These are phyloP conservation scores for Lachancea sp. DNA, from an alignment of 805 yeast species.

Conservation along the genomic window DNA sequence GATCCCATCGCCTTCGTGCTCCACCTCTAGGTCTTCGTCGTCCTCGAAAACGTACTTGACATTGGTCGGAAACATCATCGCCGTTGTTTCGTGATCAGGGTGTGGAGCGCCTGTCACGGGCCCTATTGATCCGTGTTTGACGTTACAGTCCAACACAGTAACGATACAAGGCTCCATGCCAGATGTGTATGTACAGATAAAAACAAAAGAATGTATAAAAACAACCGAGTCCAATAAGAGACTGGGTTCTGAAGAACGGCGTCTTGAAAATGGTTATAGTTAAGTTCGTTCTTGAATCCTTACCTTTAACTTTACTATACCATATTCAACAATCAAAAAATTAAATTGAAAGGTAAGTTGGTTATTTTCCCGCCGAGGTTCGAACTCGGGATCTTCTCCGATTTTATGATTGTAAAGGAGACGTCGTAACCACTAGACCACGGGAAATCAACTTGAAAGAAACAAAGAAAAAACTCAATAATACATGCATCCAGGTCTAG, in stretches of 20 bases:
- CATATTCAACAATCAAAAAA: neutral
- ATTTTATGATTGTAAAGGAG: conserved; percentile 30
- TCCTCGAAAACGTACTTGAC: conserved; percentile 29
- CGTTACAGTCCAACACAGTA: conserved; percentile 23
- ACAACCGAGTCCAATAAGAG: too few species aligned
- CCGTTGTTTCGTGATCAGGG: conserved; percentile 8
- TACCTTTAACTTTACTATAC: too few species aligned
- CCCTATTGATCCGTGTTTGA: conserved; percentile 11
- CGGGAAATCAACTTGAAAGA: conserved; percentile 20
- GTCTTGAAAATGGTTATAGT: too few species aligned
- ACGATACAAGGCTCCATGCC: conserved; percentile 16
- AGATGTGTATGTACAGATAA: neutral
- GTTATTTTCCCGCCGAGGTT: conserved; percentile 34
- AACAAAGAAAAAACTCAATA: neutral
- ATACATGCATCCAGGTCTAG: too few species aligned
- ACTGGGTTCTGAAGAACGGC: too few species aligned
- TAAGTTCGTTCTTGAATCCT: too few species aligned
- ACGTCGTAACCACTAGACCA: conserved; percentile 38
- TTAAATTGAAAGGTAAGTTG: conserved; percentile 4
- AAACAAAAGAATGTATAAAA: neutral
- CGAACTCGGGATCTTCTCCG: conserved; percentile 39
- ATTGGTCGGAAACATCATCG: conserved; percentile 23
- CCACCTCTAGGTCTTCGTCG: conserved; percentile 16
- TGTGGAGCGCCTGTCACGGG: neutral
- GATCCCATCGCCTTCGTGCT: conserved; percentile 12